phyloP scores from a whole-genome alignment of 257 asterid species.

The Petunia secreta region DNA sequence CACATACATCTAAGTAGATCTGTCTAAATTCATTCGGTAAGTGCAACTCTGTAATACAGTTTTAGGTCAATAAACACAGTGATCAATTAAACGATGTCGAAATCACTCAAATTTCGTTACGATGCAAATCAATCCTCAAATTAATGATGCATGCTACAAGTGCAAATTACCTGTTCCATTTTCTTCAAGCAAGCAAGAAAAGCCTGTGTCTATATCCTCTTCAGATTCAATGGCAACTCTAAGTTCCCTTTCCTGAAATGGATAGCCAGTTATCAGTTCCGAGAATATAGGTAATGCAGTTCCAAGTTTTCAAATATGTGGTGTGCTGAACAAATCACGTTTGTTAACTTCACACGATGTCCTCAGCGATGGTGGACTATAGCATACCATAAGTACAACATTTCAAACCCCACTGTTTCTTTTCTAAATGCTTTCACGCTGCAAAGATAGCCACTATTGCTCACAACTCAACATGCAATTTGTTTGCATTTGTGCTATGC shows the following conservation, averaged over 20 bases:
- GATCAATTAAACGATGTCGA: slow-evolving; percentile 21
- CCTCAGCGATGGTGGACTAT: slow-evolving; percentile 18
- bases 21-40: background rate
- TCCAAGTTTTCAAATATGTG: slow-evolving; percentile 17
- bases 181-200: slow-evolving; percentile 69
- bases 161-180: slow-evolving; percentile 56
- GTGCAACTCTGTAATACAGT: background rate
- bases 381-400: background rate
- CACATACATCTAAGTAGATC: slow-evolving; percentile 11
- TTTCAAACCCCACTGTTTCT: slow-evolving; percentile 19
- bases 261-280: slow-evolving; percentile 30
- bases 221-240: slow-evolving; percentile 58
- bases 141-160: slow-evolving; percentile 9
- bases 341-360: background rate
- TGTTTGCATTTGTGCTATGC: background rate
- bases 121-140: background rate
- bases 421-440: slow-evolving; percentile 13
- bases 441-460: slow-evolving; percentile 15
- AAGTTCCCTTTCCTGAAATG: slow-evolving; percentile 46
- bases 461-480: slow-evolving; percentile 7
- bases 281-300: slow-evolving; percentile 20
- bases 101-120: slow-evolving; percentile 10
- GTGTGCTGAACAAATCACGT: background rate
- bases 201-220: slow-evolving; percentile 69
- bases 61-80: slow-evolving; percentile 9